phyloP scores from a whole-genome alignment of 768 basidiomycete genomes.

The Calvatia gigantea region DNA sequence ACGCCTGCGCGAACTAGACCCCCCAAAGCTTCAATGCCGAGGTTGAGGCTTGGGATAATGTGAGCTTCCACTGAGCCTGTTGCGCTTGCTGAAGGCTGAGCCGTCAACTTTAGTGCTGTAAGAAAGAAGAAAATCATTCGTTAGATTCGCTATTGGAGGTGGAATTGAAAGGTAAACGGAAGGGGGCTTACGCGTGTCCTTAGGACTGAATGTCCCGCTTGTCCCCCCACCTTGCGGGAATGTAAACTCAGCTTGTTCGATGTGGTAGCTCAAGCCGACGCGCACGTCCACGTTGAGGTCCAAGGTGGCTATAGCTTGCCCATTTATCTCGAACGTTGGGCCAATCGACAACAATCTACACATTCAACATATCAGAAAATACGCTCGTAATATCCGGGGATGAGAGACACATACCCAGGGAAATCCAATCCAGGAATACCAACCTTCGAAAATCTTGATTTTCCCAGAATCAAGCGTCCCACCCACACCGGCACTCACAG shows the following conservation, averaged over 20 bases:
- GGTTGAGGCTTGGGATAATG: constrained; percentile 43
- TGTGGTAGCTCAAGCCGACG: constrained; percentile 40
- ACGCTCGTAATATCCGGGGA: background rate
- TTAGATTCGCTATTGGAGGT: no score
- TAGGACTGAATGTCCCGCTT: constrained; percentile 28
- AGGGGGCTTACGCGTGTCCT: constrained; percentile 45
- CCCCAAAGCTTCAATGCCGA: constrained; percentile 40
- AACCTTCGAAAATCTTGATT: constrained; percentile 33
- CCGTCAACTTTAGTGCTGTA: constrained; percentile 38
- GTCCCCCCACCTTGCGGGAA: constrained; percentile 37
- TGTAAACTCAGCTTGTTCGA: constrained; percentile 35
- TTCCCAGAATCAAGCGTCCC: constrained; percentile 42
- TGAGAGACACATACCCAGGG: constrained; percentile 35
- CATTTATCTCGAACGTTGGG: constrained; percentile 42
- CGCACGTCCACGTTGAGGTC: constrained; percentile 35
- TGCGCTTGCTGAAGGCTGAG: constrained; percentile 34
- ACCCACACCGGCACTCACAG: constrained; percentile 31
- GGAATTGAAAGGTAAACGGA: background rate
- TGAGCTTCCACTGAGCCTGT: constrained; percentile 42
- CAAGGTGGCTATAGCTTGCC: constrained; percentile 29
- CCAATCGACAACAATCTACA: constrained; percentile 46
- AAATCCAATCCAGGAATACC: constrained; percentile 48
- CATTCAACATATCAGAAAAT: background rate
- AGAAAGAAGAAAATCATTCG: background rate
- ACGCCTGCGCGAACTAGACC: constrained; percentile 32